phyloP scores from a whole-genome alignment of 208 protist genomes.

The Leishmania gerbilli region DNA sequence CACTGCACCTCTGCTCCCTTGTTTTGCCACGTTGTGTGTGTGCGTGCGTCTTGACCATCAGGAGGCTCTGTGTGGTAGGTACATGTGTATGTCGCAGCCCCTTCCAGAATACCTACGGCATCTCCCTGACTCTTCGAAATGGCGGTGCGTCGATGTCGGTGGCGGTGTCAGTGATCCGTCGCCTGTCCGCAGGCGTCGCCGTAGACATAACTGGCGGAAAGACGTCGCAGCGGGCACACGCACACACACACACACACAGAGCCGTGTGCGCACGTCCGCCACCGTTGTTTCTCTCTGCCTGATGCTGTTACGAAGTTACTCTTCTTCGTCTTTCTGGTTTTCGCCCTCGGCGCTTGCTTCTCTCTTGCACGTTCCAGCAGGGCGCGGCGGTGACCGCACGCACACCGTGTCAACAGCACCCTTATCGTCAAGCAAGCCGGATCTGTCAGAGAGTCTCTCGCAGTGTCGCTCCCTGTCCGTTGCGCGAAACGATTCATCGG shows the following conservation, averaged over 20 bases:
- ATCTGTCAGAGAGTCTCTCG: neutral
- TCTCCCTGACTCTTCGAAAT: neutral
- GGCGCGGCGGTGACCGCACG: neutral
- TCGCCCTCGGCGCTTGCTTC: neutral
- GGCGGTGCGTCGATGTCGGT: neutral
- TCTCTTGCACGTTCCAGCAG: neutral
- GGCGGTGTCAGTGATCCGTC: neutral
- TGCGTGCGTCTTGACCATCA: too few relatives aligned
- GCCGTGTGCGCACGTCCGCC: neutral
- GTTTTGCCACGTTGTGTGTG: neutral
- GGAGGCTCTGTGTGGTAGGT: neutral
- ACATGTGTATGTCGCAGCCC: neutral
- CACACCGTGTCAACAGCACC: neutral
- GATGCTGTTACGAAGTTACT: neutral
- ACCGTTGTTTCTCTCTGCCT: neutral
- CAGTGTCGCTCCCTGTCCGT: neutral
- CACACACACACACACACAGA: neutral
- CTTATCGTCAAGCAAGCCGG: neutral
- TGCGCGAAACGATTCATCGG: neutral
- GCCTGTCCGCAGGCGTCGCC: neutral
- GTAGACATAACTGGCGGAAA: neutral
- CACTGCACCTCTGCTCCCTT: neutral
- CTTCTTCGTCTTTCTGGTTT: neutral
- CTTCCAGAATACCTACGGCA: neutral
- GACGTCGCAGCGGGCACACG: neutral